Base-by-base conservation (phyloP, 495 filamentous ascomycete genomes). In the Penicillium coprophilum region DNA sequence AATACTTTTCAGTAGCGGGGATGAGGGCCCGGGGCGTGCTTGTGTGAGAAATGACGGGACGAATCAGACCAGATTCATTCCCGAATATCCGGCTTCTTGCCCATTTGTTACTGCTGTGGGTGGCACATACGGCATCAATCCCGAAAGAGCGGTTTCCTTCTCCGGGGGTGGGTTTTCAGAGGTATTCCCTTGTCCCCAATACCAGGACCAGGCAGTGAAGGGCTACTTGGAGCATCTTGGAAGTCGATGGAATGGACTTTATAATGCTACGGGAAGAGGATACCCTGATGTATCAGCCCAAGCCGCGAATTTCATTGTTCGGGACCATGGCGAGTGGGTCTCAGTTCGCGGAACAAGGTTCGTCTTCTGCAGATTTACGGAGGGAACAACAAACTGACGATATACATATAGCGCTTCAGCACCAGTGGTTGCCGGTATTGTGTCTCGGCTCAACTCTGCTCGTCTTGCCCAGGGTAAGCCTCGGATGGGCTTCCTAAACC, bases 31-130 rank as follows among this genome's bases (percentile, higher is more conserved):
- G 1, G 86, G 85, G 3, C 60, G 64, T 1, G 69, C 75, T 6
- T 94, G 89, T 61, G 68, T 79, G 17, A 80, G 78, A 53, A 91
- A 91, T 63, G 85, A 90, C 53, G 87, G 87, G 23, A 76, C 71
- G 20, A 81, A 83, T 47, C 76, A 71, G 1, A 82, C 78, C 10
- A 80, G 78, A 34, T 91, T 90, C 67, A 66, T 84, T 6, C 81
- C 89, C 8, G 80, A 74, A 6, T 94, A 90, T 68, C 91, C 90
- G 0, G 87, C 86, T 0, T 78, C 81, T n/a, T 95, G 91, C 59
- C 91, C 91, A 0, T 94, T 85, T 63, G 85, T 94, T 5, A 96
- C 90, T 0, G 73, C 84, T 0, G 88, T 94, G 9, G 90, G 90
- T 12, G 89, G 85, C 5, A 90, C 87, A 0, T 71, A 74, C n/a